Evolutionary conservation across 2,329 filamentous ascomycete species (phyloP), one percentile per base, ranked within the genome.

Genomic region (Tolypocladium paradoxum): DNA sequence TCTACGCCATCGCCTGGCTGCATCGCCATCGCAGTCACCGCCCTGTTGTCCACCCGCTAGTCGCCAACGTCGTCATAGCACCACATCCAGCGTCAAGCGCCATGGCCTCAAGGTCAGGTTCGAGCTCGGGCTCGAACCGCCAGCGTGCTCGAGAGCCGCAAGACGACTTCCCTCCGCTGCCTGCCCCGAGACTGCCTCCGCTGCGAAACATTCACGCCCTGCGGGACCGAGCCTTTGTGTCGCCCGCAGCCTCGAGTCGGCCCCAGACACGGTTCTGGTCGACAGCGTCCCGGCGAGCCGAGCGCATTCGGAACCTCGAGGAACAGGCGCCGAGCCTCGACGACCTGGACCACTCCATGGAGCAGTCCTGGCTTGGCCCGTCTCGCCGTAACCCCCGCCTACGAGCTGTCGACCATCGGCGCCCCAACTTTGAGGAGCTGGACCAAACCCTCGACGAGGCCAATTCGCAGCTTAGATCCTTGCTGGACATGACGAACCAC

Each of bases 401-500:
- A 50, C 64, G 64, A 40, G 54, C 54, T 20, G 51, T 58, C 49
- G 60, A 67, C 35, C 58, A 48, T 36, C 61, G 59, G 34, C 54
- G 60, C 24, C 48, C 66, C 50, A 66, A 64, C 45, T 62, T 71
- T 24, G 68, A 70, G 18, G 68, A 73, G 43, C 58, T 72, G 8
- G 67, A 72, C 50, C 67, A 68, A 37, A 65, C 67, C 46, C 63
- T 73, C 50, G 70, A 73, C 53, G 67, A 72, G 58, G 69, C 70
- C 48, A 75, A 75, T 61, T 67, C 72, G 14, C 72, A 73, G 50
- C 64, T 76, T 20, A 65, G 71, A 9, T 67, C 72, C 6, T 61
- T 76, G 33, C 64, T 76, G n/a, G 72, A 75, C 35, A 62, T 67
- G 58, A 62, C 71, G 57, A 60, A 63, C 57, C 65, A 62, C 53